Conservation (phyloP, 2,329 filamentous ascomycete genomes). For the Talaromyces sp. region DNA sequence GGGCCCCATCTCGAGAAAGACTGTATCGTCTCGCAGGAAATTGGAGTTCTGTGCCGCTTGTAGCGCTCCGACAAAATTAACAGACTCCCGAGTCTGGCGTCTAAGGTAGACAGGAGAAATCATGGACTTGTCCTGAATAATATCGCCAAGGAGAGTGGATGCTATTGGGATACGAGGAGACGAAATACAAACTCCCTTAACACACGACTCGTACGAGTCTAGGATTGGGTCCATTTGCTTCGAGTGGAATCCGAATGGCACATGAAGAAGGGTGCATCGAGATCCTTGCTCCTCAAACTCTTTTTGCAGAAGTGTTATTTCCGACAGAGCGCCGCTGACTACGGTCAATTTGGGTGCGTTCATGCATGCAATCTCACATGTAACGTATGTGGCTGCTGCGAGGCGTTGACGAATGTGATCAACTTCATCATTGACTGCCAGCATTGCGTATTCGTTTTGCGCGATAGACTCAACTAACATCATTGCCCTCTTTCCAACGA, state of each 20-base stretch:
- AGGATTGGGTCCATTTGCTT: slow-evolving; percentile 42
- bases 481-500: slow-evolving; percentile 24
- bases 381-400: not conserved
- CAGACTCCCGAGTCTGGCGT: slow-evolving; percentile 36
- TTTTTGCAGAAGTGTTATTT: slow-evolving; percentile 30
- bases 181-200: slow-evolving; percentile 32
- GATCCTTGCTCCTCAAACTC: slow-evolving; percentile 27
- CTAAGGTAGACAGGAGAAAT: slow-evolving; percentile 35
- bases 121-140: slow-evolving; percentile 28
- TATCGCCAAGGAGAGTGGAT: slow-evolving; percentile 40
- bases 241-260: slow-evolving; percentile 44
- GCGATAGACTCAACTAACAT: slow-evolving; percentile 15
- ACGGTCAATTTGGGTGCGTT: slow-evolving; percentile 38
- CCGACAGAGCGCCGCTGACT: slow-evolving; percentile 31
- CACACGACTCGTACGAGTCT: slow-evolving; percentile 30
- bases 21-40: slow-evolving; percentile 20
- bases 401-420: not conserved
- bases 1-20: slow-evolving; percentile 43
- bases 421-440: not conserved
- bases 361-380: slow-evolving; percentile 27
- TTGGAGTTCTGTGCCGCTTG: slow-evolving; percentile 14
- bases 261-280: slow-evolving; percentile 35
- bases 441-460: not conserved
- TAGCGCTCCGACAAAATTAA: slow-evolving; percentile 40
- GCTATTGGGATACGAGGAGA: slow-evolving; percentile 36